Evolutionary conservation across 2,329 filamentous ascomycete genomes (phyloP).

Genomic region (Penicillium capsulatum): DNA sequence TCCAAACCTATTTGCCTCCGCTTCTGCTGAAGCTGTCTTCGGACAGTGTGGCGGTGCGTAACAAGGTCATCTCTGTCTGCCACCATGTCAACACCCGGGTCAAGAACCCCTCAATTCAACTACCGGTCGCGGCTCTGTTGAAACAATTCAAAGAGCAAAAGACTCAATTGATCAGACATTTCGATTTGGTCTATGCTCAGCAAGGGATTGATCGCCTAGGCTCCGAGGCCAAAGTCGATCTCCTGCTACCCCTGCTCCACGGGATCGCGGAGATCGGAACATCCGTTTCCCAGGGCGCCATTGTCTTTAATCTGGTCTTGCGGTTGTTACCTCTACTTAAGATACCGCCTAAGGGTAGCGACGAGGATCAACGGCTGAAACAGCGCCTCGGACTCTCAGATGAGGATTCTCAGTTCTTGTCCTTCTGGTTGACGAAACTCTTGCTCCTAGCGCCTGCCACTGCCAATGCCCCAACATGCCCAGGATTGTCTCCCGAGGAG

Average conservation of each 20-base stretch:
- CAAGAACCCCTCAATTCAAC: constrained; percentile 60
- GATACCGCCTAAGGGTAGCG: constrained; percentile 70
- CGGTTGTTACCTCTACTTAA: constrained; percentile 64
- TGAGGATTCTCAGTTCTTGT: constrained; percentile 69
- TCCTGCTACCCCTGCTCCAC: constrained; percentile 66
- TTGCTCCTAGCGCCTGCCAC: constrained; percentile 60
- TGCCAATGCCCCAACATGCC: constrained; percentile 44
- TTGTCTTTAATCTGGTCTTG: constrained; percentile 78
- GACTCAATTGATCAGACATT: constrained; percentile 73
- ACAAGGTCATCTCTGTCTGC: constrained; percentile 69
- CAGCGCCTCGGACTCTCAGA: constrained; percentile 62
- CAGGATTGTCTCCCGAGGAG: constrained; percentile 63
- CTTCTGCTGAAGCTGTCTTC: constrained; percentile 83
- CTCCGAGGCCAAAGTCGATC: constrained; percentile 60
- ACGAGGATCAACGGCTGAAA: constrained; percentile 69
- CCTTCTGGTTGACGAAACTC: constrained; percentile 71
- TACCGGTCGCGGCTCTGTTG: constrained; percentile 79
- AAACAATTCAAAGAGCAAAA: constrained; percentile 82
- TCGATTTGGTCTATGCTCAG: constrained; percentile 85
- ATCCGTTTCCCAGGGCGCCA: constrained; percentile 54
- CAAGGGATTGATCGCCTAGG: constrained; percentile 67
- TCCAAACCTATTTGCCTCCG: constrained; percentile 75
- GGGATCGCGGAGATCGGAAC: constrained; percentile 61
- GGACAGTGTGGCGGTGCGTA: constrained; percentile 72
- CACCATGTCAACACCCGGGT: constrained; percentile 67